These are phyloP conservation scores for Ophidiomyces ophidiicola DNA, from an alignment of 2,329 filamentous ascomycete genomes.

Conservation along the genomic window DNA sequence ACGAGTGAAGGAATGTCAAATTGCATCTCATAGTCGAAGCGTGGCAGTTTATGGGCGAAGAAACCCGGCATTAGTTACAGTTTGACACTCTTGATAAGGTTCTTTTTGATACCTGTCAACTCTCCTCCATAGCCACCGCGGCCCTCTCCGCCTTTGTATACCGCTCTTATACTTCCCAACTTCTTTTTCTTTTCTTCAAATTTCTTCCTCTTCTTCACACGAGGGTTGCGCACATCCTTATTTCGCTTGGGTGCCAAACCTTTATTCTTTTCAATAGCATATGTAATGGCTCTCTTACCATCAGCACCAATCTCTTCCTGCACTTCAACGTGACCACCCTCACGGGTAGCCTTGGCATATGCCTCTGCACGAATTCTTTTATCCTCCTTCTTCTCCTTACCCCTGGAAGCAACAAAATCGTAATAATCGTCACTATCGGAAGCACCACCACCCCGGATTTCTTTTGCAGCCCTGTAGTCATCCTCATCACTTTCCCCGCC, in stretches of 20 bases:
- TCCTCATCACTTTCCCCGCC: conserved; percentile 59
- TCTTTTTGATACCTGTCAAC: conserved; percentile 87
- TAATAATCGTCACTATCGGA: conserved; percentile 56
- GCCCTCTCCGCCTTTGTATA: conserved; percentile 76
- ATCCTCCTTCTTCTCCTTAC: conserved; percentile 49
- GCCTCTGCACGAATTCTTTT: conserved; percentile 58
- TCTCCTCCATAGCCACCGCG: conserved; percentile 83
- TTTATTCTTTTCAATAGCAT: conserved; percentile 96
- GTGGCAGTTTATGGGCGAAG: background rate
- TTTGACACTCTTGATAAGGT: conserved; percentile 85
- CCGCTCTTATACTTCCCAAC: conserved; percentile 68
- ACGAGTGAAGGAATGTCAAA: too few relatives aligned
- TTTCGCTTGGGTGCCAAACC: conserved; percentile 76
- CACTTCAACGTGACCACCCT: conserved; percentile 50
- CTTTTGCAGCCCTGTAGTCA: conserved; percentile 43
- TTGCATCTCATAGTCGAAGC: too few relatives aligned
- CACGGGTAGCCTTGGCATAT: conserved; percentile 42
- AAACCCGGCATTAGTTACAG: conserved; percentile 41
- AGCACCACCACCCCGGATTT: conserved; percentile 32
- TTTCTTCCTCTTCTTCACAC: conserved; percentile 97
- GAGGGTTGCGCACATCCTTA: conserved; percentile 88
- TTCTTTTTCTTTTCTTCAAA: conserved; percentile 98
- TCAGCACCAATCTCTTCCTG: conserved; percentile 62
- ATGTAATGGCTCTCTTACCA: conserved; percentile 84
- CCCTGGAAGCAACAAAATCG: conserved; percentile 61